Evolutionary conservation across 345 rosid species (phyloP).

Genomic region (Brassica incana): DNA sequence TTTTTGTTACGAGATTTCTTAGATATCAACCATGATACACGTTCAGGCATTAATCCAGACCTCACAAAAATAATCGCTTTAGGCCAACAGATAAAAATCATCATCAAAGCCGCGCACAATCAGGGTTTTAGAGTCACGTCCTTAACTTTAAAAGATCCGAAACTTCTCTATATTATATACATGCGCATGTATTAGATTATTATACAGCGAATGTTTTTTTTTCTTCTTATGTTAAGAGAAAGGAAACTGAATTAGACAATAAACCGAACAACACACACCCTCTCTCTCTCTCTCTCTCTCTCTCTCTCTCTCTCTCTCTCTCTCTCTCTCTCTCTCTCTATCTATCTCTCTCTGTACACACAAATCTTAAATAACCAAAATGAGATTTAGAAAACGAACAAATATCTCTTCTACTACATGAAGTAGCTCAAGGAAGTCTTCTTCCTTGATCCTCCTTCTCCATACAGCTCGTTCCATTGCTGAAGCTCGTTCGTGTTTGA

Average conservation of each 20-base stretch:
- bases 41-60: no score
- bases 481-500: slow-evolving; percentile 88
- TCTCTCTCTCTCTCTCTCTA: no score
- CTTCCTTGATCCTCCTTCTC: slow-evolving; percentile 99
- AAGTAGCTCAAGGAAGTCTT: slow-evolving; percentile 86
- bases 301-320: no score
- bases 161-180: neutral
- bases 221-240: slow-evolving; percentile 23
- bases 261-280: slow-evolving; percentile 20
- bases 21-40: no score
- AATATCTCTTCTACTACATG: slow-evolving; percentile 59
- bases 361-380: slow-evolving; percentile 27
- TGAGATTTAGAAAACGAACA: slow-evolving; percentile 19
- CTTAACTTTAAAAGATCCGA: no score
- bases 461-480: slow-evolving; percentile 95
- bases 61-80: no score
- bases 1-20: no score
- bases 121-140: no score
- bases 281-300: no score
- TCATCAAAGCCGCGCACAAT: no score
- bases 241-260: slow-evolving; percentile 38
- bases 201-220: slow-evolving; percentile 36
- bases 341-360: slow-evolving; percentile 34
- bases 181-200: slow-evolving; percentile 23
- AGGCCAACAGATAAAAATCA: no score